Evolutionary conservation across 495 filamentous ascomycete genomes (phyloP).

Genomic region (Penicillium desertorum): DNA sequence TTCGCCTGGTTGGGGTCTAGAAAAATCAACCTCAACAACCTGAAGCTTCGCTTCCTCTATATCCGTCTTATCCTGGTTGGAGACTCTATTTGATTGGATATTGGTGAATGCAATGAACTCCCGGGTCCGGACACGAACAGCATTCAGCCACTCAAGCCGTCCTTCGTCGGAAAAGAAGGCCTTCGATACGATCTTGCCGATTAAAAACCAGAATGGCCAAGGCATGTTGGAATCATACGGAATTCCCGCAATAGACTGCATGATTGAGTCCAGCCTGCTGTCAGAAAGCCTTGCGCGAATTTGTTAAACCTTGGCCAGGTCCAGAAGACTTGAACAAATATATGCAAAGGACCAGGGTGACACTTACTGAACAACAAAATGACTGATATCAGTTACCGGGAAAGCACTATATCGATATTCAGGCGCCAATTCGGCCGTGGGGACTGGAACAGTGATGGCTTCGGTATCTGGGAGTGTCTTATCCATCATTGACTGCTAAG

Average conservation of each 20-base stretch:
- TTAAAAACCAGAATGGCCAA: conserved; percentile 17
- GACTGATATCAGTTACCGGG: conserved; percentile 1
- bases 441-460: conserved; percentile 13
- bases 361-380: conserved; percentile 13
- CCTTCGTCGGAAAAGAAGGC: conserved; percentile 8
- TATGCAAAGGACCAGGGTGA: too few relatives aligned
- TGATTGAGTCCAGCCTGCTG: conserved; percentile 10
- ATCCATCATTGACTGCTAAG: conserved; percentile 3
- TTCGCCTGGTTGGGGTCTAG: conserved; percentile 10
- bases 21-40: conserved; percentile 14
- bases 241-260: conserved; percentile 11
- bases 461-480: too few relatives aligned
- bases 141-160: conserved; percentile 11
- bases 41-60: conserved; percentile 5
- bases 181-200: conserved; percentile 16
- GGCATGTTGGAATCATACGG: conserved; percentile 8
- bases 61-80: too few relatives aligned
- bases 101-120: conserved; percentile 18
- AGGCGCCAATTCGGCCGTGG: not conserved
- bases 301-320: not conserved
- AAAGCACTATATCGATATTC: conserved; percentile 3
- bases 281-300: conserved; percentile 4
- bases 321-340: too few relatives aligned
- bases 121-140: conserved; percentile 7
- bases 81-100: not conserved